A percentile compares a stretch with the other conserved stretches of the same genome.
Evolutionary conservation across 768 basidiomycete species (phyloP).

Genomic region (Guyanaporus albipodus): DNA sequence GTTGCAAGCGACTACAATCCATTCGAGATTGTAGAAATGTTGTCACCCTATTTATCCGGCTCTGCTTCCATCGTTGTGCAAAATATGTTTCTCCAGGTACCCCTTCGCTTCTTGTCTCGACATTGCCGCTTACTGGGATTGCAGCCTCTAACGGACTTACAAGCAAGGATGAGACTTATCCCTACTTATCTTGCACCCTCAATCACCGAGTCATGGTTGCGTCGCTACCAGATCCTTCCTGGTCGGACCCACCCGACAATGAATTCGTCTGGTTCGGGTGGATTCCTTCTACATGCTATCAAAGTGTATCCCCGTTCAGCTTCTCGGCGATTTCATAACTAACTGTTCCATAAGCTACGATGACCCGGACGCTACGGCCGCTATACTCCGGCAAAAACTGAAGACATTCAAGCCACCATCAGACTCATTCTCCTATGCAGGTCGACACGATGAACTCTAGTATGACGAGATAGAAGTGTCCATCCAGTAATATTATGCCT

Average conservation of each 20-base stretch:
- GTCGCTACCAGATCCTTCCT: conserved; percentile 93
- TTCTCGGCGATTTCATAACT: not conserved
- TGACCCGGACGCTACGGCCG: conserved; percentile 57
- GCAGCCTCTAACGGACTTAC: conserved; percentile 74
- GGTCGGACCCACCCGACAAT: conserved; percentile 95
- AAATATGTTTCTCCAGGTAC: conserved; percentile 74
- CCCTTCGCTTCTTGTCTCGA: conserved; percentile 7
- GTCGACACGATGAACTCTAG: conserved; percentile 11
- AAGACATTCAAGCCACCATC: conserved; percentile 15
- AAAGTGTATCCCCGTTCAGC: conserved; percentile 59
- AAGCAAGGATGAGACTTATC: conserved; percentile 61
- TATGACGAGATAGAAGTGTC: not conserved
- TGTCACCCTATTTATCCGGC: conserved; percentile 76
- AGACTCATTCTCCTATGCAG: conserved; percentile 11
- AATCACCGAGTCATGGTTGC: conserved; percentile 82
- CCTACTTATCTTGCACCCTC: conserved; percentile 73
- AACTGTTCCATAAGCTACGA: conserved; percentile 46
- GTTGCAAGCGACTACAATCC: conserved; percentile 85
- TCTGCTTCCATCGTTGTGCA: conserved; percentile 86
- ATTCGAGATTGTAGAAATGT: conserved; percentile 67
- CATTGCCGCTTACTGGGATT: conserved; percentile 2
- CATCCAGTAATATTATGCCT: not conserved
- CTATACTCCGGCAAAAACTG: conserved; percentile 41
- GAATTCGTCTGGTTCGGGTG: conserved; percentile 85
- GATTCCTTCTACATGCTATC: conserved; percentile 80